Conservation (phyloP, 257 asterid species). For the Solanum habrochaites region DNA sequence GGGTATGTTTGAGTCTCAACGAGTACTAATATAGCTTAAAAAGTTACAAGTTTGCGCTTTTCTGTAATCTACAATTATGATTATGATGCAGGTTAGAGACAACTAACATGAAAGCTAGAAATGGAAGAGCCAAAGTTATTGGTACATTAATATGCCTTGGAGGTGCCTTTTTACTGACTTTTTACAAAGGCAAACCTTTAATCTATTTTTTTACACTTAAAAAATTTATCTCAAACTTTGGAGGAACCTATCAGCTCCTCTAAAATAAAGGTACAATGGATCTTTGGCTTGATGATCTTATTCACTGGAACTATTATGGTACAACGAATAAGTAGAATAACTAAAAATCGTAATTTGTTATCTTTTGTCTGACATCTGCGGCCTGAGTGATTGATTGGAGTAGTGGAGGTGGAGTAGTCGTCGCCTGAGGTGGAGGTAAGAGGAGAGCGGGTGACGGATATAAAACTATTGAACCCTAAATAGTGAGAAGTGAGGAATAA, state of each 20-base stretch:
- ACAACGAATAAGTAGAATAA: too few species aligned
- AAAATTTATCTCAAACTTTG: neutral
- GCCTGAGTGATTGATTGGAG: too few species aligned
- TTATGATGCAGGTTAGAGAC: conserved; percentile 37
- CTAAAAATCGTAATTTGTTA: too few species aligned
- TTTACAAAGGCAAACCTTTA: conserved; percentile 48
- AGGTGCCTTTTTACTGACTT: conserved; percentile 39
- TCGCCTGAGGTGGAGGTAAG: too few species aligned
- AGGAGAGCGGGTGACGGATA: too few species aligned
- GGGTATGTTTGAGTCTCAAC: conserved; percentile 21
- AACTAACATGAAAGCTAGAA: conserved; percentile 20
- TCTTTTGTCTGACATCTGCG: too few species aligned
- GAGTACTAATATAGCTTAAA: neutral
- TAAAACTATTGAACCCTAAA: too few species aligned
- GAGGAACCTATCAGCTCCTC: neutral
- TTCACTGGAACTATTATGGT: conserved; percentile 36
- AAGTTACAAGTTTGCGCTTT: neutral
- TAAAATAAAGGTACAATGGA: conserved; percentile 29
- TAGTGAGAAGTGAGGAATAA: too few species aligned
- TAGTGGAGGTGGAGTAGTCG: too few species aligned
- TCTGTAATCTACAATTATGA: neutral
- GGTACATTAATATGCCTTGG: conserved; percentile 58
- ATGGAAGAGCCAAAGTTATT: conserved; percentile 47
- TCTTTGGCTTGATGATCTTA: conserved; percentile 38
- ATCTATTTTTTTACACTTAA: conserved; percentile 16